Evolutionary conservation across 352 stramenopile species (phyloP), one percentile per base, ranked within the genome.

Genomic region (Phytopythium chamaehyphon): DNA sequence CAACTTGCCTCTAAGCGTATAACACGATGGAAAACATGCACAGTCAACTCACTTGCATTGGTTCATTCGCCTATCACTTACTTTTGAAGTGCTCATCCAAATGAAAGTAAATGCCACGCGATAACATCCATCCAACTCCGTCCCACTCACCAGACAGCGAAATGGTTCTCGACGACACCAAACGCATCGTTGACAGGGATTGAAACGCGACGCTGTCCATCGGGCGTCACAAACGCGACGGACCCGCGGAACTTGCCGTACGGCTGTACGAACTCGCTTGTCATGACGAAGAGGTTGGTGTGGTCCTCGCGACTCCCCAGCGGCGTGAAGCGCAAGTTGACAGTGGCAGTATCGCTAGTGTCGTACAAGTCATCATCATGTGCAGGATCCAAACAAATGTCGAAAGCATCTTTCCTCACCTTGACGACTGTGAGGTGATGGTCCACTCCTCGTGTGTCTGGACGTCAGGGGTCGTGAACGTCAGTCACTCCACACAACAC

Each of bases 181-280:
- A 77, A 77, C 16, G 68, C 68, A n/a, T 70, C 24, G 4, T 55
- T 14, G 3, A 77, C 58, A 2, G 61, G 22, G 14, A 77, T 55
- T 2, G 18, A 16, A 14, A 59, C 26, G 22, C 61, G 57, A 22
- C 44, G 31, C 28, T 33, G 28, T 5, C 57, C 54, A 6, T 64
- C 28, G 1, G 51, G 23, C 1, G 23, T 52, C 19, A 36, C 31
- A 37, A 60, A 66, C 7, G 1, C 26, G 31, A 70, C 40, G 14
- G 22, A 28, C 4, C 62, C 62, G 12, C 55, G 31, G 42, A 76
- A 73, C 6, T 40, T 40, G 7, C 69, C 66, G 37, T 66, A 79
- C n/a, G 66, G 69, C 48, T 79, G 69, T 15, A 79, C 50, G 47
- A 79, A 79, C 36, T 74, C 62, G 26, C 61, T 75, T 28, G 63